Conservation (phyloP, 129 eudicot species). For the Cynara cardunculus region DNA sequence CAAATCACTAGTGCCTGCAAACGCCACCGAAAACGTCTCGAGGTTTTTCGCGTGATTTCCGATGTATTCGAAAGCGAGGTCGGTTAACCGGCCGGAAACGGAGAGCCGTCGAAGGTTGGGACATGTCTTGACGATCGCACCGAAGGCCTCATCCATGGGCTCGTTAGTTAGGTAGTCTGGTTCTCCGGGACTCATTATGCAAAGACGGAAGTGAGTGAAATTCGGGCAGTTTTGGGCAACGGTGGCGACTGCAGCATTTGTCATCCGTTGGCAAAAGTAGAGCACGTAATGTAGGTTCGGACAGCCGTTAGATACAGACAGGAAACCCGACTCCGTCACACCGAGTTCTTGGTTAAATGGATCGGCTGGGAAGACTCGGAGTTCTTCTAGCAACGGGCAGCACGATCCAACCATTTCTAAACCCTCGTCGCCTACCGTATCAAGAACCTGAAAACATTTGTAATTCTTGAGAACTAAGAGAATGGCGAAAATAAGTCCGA, state of each 20-base stretch:
- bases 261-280: constrained; percentile 82
- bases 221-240: constrained; percentile 68
- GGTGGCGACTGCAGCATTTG: constrained; percentile 66
- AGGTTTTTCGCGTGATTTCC: constrained; percentile 79
- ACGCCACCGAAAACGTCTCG: constrained; percentile 79
- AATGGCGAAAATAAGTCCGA: too few relatives aligned
- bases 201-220: constrained; percentile 77
- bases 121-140: constrained; percentile 65
- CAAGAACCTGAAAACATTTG: constrained; percentile 51
- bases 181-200: constrained; percentile 61
- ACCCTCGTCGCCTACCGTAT: constrained; percentile 69
- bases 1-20: constrained; percentile 67
- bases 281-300: constrained; percentile 65
- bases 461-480: not conserved
- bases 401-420: constrained; percentile 63
- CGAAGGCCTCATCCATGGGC: constrained; percentile 83
- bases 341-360: constrained; percentile 52
- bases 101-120: constrained; percentile 62
- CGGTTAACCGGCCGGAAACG: constrained; percentile 74
- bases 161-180: constrained; percentile 61
- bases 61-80: constrained; percentile 55
- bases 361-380: constrained; percentile 73
- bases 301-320: constrained; percentile 65
- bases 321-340: constrained; percentile 63
- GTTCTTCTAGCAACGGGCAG: constrained; percentile 81